Base-by-base conservation (phyloP, 129 eudicot species). In the Heracleum sosnowskyi region DNA sequence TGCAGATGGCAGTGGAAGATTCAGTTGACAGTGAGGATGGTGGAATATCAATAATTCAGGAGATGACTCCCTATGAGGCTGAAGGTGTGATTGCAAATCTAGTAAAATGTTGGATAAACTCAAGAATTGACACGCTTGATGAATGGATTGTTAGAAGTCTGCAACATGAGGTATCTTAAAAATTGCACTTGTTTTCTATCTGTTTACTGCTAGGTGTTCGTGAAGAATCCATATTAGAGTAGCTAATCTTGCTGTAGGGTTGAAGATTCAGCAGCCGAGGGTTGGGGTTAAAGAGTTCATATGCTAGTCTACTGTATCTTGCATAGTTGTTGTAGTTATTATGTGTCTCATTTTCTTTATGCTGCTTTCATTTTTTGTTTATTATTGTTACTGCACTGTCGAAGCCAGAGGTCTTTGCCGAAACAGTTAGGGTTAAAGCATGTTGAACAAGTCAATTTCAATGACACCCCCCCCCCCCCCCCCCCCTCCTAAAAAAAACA, bases 51-150 rank as follows among this genome's bases (percentile, higher is more conserved):
- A 85, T 95, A 39, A 95, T 95, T 37, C 92, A 96, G 28, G 99
- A 92, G 84, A 95, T 95, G 99, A 92, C 99, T 45, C 99, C 99
- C 22, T 95, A 84, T 87, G 99, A 95, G 74, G 97, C 97, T 81
- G 94, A 95, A 87, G 86, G 89, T 76, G 92, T 90, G 13, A 92
- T 95, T 74, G 92, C 89, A 63, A 88, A 88, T 79, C 36, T 95
- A 79, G 97, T 92, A n/a, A 92, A 92, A 82, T 77, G 71, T 20
- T 95, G 99, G 99, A 90, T 86, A 79, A 95, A 86, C 83, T 89
- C 86, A 75, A 92, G 97, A 83, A 46, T 90, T 44, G 99, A 91
- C 70, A 81, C 90, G 76, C 73, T 92, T 78, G 89, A 90, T 80
- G 99, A 90, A 73, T 84, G 97, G 94, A 84, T 92, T 45, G 97